Evolutionary conservation across 2,329 filamentous ascomycete species (phyloP).

Genomic region (Nemania serpens): DNA sequence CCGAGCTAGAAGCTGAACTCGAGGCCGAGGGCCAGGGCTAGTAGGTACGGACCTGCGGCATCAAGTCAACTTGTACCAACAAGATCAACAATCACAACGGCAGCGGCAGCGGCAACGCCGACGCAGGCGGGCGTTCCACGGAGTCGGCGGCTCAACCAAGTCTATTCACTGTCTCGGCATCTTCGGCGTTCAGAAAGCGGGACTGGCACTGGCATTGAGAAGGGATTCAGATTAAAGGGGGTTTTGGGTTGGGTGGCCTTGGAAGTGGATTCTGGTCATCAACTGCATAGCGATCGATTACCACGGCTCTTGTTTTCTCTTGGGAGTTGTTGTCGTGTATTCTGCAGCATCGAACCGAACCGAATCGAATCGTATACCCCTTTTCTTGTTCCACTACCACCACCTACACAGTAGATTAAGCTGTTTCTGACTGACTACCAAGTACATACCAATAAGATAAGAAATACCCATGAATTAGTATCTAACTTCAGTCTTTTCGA

Average conservation of each 20-base stretch:
- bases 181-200: slow-evolving; percentile 26
- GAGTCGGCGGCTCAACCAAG: background rate
- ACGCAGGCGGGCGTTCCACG: slow-evolving; percentile 9
- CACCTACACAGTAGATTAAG: no score
- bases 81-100: background rate
- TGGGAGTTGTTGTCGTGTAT: slow-evolving; percentile 1
- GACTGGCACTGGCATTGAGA: slow-evolving; percentile 14
- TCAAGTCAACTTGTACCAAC: background rate
- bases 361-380: background rate
- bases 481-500: no score
- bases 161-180: slow-evolving; percentile 19
- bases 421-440: no score
- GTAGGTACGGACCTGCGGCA: slow-evolving; percentile 1
- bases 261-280: background rate
- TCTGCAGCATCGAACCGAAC: background rate
- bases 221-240: background rate
- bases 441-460: no score
- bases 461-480: no score
- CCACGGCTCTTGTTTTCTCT: background rate
- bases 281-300: slow-evolving; percentile 31
- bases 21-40: slow-evolving; percentile 32
- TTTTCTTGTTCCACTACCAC: background rate
- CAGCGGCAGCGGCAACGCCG: background rate
- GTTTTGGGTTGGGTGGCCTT: slow-evolving; percentile 1
- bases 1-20: slow-evolving; percentile 49